Base-by-base conservation (phyloP, 768 basidiomycete genomes). In the Pholiota molesta region DNA sequence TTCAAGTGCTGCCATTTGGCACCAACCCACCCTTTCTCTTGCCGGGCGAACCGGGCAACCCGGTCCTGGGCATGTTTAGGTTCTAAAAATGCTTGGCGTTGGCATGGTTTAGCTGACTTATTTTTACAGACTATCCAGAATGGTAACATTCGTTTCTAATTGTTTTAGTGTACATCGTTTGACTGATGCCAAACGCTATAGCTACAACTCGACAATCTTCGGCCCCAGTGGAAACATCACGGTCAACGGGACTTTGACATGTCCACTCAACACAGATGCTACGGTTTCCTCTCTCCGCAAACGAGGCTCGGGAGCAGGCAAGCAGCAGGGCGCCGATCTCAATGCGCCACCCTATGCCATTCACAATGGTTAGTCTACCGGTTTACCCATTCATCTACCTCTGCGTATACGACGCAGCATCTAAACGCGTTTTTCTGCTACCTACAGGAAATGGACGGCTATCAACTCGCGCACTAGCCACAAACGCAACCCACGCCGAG, bases 221-320 rank as follows among this genome's bases (percentile, higher is more conserved):
- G 90, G 89, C 14, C 83, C 84, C 0, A 90, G 88, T 64, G 90
- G 90, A 4, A 92, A 92, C 67, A 83, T 92, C 71, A 90, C 87
- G 14, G 80, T 91, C 63, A 87, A 89, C 57, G 89, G 88, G 6
- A 83, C 77, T 2, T 73, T 81, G 44, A 91, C 89, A 5, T 87
- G 82, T 62, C 73, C 68, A 19, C 35, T 66, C 21, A 62, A 67
- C 45, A 13, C 35, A 37, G 35, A 37, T 37, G 52, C 62, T 31
- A 29, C 57, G 61, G 64, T 63, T 33, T 26, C 55, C 35, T 45
- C 69, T 39, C 59, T 83, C 26, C 61, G 63, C 3, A 82, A 71
- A 68, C 80, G 85, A 14, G 83, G 81, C 0, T 54, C 86, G 47
- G 86, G 84, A 4, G 84, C 83, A 3, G 84, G 80, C 23, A 75